Conservation (phyloP, 1,284 basidiomycete genomes). For the Papiliotrema nemorosa region DNA sequence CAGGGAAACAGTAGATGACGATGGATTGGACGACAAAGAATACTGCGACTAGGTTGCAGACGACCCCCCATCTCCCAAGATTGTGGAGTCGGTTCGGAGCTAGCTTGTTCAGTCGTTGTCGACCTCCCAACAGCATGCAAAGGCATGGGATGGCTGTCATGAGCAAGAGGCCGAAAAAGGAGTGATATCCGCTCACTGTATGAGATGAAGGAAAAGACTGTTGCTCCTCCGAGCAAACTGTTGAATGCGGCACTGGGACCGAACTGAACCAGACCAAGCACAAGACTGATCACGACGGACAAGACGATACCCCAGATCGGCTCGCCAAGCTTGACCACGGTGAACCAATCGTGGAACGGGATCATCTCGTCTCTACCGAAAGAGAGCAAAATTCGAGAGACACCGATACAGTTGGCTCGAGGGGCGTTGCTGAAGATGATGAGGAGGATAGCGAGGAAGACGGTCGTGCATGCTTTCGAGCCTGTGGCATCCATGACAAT, state of each 20-base stretch:
- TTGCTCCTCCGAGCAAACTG: conserved; percentile 22
- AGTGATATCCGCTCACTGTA: conserved; percentile 17
- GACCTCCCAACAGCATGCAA: conserved; percentile 22
- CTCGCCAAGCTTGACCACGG: conserved; percentile 17
- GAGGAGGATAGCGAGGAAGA: conserved; percentile 27
- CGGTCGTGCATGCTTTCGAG: conserved; percentile 20
- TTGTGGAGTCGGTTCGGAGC: conserved; percentile 19
- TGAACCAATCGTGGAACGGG: conserved; percentile 13
- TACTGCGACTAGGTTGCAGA: conserved; percentile 20
- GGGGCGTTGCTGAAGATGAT: conserved; percentile 24
- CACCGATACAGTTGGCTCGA: conserved; percentile 18
- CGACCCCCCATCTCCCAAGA: conserved; percentile 19
- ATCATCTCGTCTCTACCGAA: conserved; percentile 24
- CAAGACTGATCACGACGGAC: conserved; percentile 13
- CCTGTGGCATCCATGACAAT: conserved; percentile 42
- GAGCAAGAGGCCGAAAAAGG: background rate
- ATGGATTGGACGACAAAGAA: conserved; percentile 22
- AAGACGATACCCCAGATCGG: conserved; percentile 24
- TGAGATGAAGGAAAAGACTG: conserved; percentile 26
- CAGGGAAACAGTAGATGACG: conserved; percentile 28
- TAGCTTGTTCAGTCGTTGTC: conserved; percentile 15
- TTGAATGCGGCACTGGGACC: conserved; percentile 31
- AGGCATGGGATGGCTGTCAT: conserved; percentile 12
- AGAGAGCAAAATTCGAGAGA: conserved; percentile 17
- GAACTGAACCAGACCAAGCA: conserved; percentile 22